phyloP scores from a whole-genome alignment of 192 early-diverging fungal species.

The Coemansia sp. region DNA sequence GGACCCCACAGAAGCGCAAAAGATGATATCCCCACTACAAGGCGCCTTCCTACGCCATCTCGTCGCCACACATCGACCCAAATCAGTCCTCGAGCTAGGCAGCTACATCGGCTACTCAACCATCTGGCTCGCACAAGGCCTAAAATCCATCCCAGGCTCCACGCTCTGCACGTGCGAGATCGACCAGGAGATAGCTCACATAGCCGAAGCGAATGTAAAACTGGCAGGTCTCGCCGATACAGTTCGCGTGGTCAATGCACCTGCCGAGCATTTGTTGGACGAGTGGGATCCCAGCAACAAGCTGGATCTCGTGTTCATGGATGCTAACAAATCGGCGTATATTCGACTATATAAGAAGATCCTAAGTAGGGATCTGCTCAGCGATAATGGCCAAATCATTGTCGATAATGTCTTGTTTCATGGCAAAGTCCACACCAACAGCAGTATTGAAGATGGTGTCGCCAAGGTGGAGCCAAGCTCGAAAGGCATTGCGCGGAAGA shows the following conservation, averaged over 20 bases:
- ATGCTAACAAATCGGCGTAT: constrained; percentile 70
- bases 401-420: constrained; percentile 63
- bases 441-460: background rate
- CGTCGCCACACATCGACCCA: constrained; percentile 24
- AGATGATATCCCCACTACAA: constrained; percentile 48
- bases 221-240: constrained; percentile 18
- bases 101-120: constrained; percentile 66
- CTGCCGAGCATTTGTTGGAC: constrained; percentile 18
- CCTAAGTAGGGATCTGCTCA: constrained; percentile 57
- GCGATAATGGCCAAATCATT: constrained; percentile 57
- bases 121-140: constrained; percentile 62
- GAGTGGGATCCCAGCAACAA: constrained; percentile 36
- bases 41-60: constrained; percentile 39
- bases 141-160: constrained; percentile 9
- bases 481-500: constrained; percentile 10
- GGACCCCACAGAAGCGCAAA: constrained; percentile 21
- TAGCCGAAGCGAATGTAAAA: constrained; percentile 19
- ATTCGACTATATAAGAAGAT: constrained; percentile 61
- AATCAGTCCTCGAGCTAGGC: constrained; percentile 64
- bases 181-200: constrained; percentile 37
- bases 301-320: constrained; percentile 64
- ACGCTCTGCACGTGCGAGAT: constrained; percentile 39
- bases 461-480: background rate
- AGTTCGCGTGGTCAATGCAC: constrained; percentile 9
- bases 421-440: constrained; percentile 19